Percentiles rank a stretch among this genome's conserved stretches.
Conservation (phyloP, 331 rosid species). For the Malus hybrid region DNA sequence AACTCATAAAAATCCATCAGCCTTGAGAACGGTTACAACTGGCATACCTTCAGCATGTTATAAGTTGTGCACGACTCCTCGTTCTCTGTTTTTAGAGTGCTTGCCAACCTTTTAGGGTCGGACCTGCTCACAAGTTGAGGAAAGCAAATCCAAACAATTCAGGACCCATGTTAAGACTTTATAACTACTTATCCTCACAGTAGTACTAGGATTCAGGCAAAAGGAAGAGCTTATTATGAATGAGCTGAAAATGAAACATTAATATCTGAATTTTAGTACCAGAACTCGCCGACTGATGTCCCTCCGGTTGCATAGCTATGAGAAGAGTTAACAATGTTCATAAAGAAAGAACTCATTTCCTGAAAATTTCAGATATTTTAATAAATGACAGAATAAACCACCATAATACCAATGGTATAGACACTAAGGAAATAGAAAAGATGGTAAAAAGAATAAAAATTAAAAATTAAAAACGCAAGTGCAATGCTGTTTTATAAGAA, state of each 20-base stretch:
- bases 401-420: background rate
- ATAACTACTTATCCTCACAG: too few relatives aligned
- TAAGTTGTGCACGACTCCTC: constrained; percentile 90
- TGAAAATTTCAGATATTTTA: constrained; percentile 11
- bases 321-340: constrained; percentile 72
- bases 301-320: constrained; percentile 95
- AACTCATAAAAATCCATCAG: background rate
- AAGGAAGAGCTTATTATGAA: background rate
- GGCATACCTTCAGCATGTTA: constrained; percentile 78
- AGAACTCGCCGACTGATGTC: constrained; percentile 63
- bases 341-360: constrained; percentile 64
- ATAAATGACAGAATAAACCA: background rate
- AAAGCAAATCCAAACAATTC: background rate
- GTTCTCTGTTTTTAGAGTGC: constrained; percentile 40
- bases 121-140: constrained; percentile 35
- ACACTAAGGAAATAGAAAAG: background rate
- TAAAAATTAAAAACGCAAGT: background rate
- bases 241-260: background rate
- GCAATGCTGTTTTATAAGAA: background rate
- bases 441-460: background rate
- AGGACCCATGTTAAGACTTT: background rate
- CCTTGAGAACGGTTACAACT: background rate
- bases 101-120: constrained; percentile 63
- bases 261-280: constrained; percentile 34
- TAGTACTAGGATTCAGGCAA: background rate